Evolutionary conservation across 768 basidiomycete genomes (phyloP), one percentile per base, ranked within the genome.

Genomic region (Dacryopinax primogenitus): DNA sequence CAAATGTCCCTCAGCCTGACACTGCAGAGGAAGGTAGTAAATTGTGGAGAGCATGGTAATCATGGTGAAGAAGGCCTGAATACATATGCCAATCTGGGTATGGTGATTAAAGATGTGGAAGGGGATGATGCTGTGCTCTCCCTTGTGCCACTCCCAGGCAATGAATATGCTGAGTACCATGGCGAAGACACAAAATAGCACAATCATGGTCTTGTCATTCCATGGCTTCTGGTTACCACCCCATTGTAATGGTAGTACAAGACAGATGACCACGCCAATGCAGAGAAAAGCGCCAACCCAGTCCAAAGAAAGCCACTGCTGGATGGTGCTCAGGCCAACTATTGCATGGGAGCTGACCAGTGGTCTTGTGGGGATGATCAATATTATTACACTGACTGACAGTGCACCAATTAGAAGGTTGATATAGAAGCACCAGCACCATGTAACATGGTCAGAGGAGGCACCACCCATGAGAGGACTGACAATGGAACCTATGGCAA

Each of bases 181-280:
- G 21, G 33, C 58, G 62, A 68, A 63, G 21, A 11, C 45, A 33
- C 34, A 15, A 37, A 63, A 65, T 32, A 71, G 66, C 35, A 68
- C 67, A 15, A 75, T 72, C 66, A 79, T 78, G 6, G 72, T 71
- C 2, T 72, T 72, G 67, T 77, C 74, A 51, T 68, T 71, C 82
- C 82, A 83, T 1, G 78, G 72, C 65, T 78, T 77, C 4, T 71
- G 70, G 67, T 77, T 76, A 1, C 81, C 80, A n/a, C 80, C 81
- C 78, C 78, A 80, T 66, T 80, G 77, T 3, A 82, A 69, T 1
- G 80, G 76, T 2, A 82, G 72, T 33, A 80, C 71, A 15, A 81
- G 71, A 63, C 72, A 74, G 6, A 76, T 76, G 62, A 79, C 70
- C 32, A 74, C 67, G 28, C 66, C 72, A 61, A 80, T 70, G 63